Base-by-base conservation (phyloP, 192 early-diverging fungal genomes). In the Chytriomyces sp. region DNA sequence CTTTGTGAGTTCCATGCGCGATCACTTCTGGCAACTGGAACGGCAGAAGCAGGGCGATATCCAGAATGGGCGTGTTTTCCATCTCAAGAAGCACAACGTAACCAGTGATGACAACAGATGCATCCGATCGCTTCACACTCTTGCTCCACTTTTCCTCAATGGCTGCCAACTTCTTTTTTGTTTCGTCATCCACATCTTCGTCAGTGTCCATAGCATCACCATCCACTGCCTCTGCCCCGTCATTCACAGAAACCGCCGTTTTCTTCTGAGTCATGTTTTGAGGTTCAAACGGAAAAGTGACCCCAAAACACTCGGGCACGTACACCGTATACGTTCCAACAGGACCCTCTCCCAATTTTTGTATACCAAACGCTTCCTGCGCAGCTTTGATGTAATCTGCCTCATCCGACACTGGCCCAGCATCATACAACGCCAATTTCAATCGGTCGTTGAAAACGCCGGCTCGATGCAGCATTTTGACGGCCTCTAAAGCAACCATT, bases 401-500 rank as follows among this genome's bases (percentile, higher is more conserved):
- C 46, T 69, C 68, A 57, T 57, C 50, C 23, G 46, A n/a, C n/a
- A 45, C 53, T 8, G 68, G 49, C 10, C 68, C 68, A 18, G 26
- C 26, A 47, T 69, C 68, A 50, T 69, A 69, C 47, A 69, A 23
- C 16, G 18, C 11, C 6, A 69, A 57, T 10, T 87, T 53, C 8
- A 98, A 84, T 49, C 92, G 81, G 62, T 96, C 92, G 72, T 93
- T 87, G 23, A 96, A 82, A 1, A 89, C 93, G 3, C 89, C 89
- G 0, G 84, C 65, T 23, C 82, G 75, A 75, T 95, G 92, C 7
- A 98, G 85, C 75, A 87, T 76, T 65, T 91, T 90, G 53, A 94
- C 91, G 0, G 91, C 84, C 45, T 93, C 88, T 50, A 93, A 89
- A 0, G 93, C 90, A 0, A 90, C 89, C 4, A 86, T 79, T 61